Evolutionary conservation across 2,329 filamentous ascomycete species (phyloP).

Genomic region (Aspergillus texensis): DNA sequence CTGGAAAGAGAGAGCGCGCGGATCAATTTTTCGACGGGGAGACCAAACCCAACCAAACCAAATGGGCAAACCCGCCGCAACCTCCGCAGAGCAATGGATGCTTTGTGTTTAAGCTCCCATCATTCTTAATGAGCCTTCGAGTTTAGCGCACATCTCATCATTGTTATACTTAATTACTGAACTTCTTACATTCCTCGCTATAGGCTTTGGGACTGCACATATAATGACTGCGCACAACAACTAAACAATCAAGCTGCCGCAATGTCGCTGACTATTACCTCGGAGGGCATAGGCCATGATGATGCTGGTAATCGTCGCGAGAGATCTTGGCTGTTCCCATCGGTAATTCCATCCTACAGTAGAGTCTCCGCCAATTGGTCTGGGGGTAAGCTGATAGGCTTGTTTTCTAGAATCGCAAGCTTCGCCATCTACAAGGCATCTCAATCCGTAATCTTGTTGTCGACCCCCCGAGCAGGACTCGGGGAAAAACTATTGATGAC

Average conservation of each 20-base stretch:
- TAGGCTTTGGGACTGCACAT: not conserved
- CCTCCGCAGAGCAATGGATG: slow-evolving; percentile 7
- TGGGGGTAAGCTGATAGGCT: slow-evolving; percentile 20
- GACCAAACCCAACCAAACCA: slow-evolving; percentile 6
- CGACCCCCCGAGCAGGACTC: slow-evolving; percentile 53
- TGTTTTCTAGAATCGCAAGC: slow-evolving; percentile 70
- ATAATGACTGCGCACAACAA: not conserved
- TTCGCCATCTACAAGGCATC: slow-evolving; percentile 84
- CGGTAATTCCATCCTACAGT: slow-evolving; percentile 37
- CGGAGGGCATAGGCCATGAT: slow-evolving; percentile 24
- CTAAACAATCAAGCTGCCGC: slow-evolving; percentile 11
- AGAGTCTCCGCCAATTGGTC: not conserved
- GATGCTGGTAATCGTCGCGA: slow-evolving; percentile 42
- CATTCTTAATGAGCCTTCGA: not conserved
- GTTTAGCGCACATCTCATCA: not conserved
- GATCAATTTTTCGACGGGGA: slow-evolving; percentile 41
- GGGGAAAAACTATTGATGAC: slow-evolving; percentile 71
- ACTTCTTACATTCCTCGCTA: not conserved
- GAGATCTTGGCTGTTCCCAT: slow-evolving; percentile 56
- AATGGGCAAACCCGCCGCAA: slow-evolving; percentile 18
- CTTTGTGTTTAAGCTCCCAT: slow-evolving; percentile 1
- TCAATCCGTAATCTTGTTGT: slow-evolving; percentile 85
- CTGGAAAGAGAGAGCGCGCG: slow-evolving; percentile 24
- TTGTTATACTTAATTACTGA: not conserved
- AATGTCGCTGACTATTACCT: slow-evolving; percentile 25